Evolutionary conservation across 495 filamentous ascomycete genomes (phyloP).

Genomic region (Daldinia concentrica): DNA sequence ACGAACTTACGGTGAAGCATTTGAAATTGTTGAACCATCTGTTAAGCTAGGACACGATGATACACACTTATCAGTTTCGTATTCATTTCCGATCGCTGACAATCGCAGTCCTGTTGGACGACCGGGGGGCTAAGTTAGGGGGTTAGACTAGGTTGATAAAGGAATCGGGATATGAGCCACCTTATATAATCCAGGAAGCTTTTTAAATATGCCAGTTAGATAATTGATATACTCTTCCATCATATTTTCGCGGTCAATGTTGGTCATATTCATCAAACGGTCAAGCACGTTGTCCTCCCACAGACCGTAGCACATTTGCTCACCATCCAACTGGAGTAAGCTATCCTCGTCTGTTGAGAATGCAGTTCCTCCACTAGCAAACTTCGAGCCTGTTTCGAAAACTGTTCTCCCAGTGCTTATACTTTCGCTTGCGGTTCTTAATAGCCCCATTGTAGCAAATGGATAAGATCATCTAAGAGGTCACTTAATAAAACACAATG

Average conservation of each 20-base stretch:
- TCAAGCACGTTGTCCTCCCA: slow-evolving; percentile 12
- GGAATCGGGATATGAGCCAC: background rate
- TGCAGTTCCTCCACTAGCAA: background rate
- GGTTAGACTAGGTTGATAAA: background rate
- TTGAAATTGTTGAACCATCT: background rate
- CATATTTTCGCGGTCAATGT: background rate
- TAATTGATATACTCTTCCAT: background rate
- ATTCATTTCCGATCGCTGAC: background rate
- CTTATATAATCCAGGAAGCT: background rate
- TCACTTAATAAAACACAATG: background rate
- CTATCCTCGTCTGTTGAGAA: background rate
- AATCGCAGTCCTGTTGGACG: background rate
- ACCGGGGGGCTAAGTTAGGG: background rate
- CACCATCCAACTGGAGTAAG: background rate
- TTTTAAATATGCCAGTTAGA: background rate
- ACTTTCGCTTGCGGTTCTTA: background rate
- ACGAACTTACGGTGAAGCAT: background rate
- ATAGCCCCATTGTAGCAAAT: background rate
- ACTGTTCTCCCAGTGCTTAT: background rate
- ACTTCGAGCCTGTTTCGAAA: background rate
- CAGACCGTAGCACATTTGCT: slow-evolving; percentile 8
- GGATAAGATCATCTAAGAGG: too few species aligned
- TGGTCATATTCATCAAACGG: background rate
- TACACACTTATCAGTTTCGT: background rate
- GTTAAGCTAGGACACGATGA: slow-evolving; percentile 10